Conservation (phyloP, 345 rosid genomes). For the Sisymbrium irio region DNA sequence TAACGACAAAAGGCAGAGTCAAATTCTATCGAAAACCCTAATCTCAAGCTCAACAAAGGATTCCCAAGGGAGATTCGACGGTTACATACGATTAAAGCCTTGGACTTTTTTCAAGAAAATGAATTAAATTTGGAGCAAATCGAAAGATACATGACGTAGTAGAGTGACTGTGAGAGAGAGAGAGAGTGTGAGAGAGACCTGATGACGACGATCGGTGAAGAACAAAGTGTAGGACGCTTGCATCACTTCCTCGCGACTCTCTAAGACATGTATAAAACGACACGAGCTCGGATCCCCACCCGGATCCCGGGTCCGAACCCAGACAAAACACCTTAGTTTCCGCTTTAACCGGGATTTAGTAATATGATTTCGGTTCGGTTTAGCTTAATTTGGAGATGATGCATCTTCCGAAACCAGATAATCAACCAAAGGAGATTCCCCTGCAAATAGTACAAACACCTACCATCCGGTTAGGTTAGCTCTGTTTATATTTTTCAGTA, state of each 20-base stretch:
- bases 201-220: neutral
- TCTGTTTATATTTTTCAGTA: no score
- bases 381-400: neutral
- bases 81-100: neutral
- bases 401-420: no score
- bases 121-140: neutral
- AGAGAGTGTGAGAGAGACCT: conserved; percentile 20
- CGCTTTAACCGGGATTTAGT: neutral
- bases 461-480: neutral
- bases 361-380: neutral
- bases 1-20: neutral
- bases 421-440: no score
- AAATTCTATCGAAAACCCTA: neutral
- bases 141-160: neutral
- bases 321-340: neutral
- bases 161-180: neutral
- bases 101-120: neutral
- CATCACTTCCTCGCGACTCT: neutral
- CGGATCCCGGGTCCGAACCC: neutral
- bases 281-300: neutral
- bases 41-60: neutral
- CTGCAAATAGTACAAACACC: no score
- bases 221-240: neutral
- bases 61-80: neutral
- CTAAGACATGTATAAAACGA: neutral